Base-by-base conservation (phyloP, 768 basidiomycete species). In the Cantharellus anzutake region DNA sequence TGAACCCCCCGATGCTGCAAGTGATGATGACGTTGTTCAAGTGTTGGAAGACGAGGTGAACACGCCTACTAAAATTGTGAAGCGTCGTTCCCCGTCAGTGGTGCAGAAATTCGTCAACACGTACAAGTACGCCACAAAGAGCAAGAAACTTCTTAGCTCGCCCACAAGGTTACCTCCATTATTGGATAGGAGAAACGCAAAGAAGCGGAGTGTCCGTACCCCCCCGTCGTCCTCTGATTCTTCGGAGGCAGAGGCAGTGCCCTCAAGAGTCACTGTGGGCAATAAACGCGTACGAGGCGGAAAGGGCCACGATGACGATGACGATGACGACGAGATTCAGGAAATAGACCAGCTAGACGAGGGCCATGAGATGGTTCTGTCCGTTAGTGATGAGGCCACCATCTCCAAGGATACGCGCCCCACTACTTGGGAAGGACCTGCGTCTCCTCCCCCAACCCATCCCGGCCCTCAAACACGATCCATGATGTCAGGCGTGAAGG, bases 241-340 rank as follows among this genome's bases (percentile, higher is more conserved):
- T 29, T 11, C 41, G 40, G 48, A 60, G 35, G 29, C 53, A 44
- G 51, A 40, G 39, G 20, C 40, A 38, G 34, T 56, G 16, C 58
- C 57, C 53, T 29, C 7, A 20, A 34, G 14, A 55, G 14, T 7
- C 5, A 55, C 5, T 29, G 20, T 29, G 20, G 20, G 20, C 20
- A 29, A 29, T 29, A 29, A 29, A 29, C 14, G 5, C n/a, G 11
- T 14, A 5, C n/a, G 57, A 11, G 42, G 57, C 57, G 39, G 34
- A 37, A 11, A 37, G 11, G 20, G 59, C 29, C 57, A 59, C 60
- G 53, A 56, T 44, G 51, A 66, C 63, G 20, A 65, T 63, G 11
- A 59, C 66, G 59, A 51, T 58, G 42, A 48, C 66, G 51, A 48
- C 29, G 11, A 29, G 44, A 48, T 48, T 48, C 11, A 48, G 11